Percentiles rank a stretch among this genome's conserved stretches.
phyloP scores from a whole-genome alignment of 306 rosid species.

The Prunus fruticosa region DNA sequence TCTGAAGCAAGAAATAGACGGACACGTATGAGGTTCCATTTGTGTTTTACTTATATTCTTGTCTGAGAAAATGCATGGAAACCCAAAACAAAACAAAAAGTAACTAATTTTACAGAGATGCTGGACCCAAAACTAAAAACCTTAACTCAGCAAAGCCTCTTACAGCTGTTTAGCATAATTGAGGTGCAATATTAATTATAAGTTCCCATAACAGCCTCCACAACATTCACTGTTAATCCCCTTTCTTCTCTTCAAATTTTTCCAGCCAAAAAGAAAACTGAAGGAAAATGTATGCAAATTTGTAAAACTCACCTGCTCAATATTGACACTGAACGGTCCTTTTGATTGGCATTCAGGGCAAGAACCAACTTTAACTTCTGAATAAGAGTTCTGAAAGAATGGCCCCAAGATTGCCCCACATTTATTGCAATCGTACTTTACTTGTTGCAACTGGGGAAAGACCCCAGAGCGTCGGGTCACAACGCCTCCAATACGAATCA shows the following conservation, averaged over 20 bases:
- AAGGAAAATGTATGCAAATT: background rate
- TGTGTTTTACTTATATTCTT: background rate
- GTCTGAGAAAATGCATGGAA: background rate
- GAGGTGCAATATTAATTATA: background rate
- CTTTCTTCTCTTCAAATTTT: background rate
- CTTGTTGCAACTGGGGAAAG: conserved; percentile 98
- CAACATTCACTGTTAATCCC: background rate
- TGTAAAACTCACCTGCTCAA: conserved; percentile 71
- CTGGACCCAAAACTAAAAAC: background rate
- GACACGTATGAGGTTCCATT: background rate
- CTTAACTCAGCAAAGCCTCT: background rate
- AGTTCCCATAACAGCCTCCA: background rate
- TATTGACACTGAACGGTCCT: conserved; percentile 89
- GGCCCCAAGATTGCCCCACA: conserved; percentile 93
- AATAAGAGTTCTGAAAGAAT: conserved; percentile 91
- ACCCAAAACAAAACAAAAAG: background rate
- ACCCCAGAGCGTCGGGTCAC: conserved; percentile 98
- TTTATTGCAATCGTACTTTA: conserved; percentile 91
- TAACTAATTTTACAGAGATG: background rate
- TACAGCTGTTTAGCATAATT: background rate
- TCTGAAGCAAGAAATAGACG: conserved; percentile 47
- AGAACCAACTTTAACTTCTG: conserved; percentile 97
- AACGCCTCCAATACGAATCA: conserved; percentile 99
- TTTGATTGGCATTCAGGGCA: conserved; percentile 98
- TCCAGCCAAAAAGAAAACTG: background rate